These are phyloP conservation scores for Ichthyophthirius multifiliis DNA, from an alignment of 169 alveolate species.

Conservation along the genomic window DNA sequence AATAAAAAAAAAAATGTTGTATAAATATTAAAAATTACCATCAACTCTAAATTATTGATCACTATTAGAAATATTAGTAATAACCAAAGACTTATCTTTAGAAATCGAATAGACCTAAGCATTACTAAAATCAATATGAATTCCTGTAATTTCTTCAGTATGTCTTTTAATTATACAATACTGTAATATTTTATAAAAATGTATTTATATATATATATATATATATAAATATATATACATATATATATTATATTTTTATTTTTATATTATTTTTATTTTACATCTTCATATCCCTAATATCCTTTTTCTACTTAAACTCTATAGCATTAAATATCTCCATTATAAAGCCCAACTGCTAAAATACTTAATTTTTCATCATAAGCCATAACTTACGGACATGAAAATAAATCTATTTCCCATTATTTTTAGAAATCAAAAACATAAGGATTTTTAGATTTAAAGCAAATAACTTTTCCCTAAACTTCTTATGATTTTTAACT, in stretches of 20 bases:
- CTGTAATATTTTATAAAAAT: background rate
- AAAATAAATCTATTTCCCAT: background rate
- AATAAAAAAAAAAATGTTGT: background rate
- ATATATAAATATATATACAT: background rate
- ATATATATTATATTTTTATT: background rate
- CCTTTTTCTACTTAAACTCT: background rate
- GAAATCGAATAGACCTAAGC: background rate
- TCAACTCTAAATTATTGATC: background rate
- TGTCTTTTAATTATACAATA: background rate
- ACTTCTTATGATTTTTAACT: background rate
- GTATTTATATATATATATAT: background rate
- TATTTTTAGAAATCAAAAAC: background rate
- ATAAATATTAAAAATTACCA: background rate
- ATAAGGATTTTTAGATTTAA: background rate
- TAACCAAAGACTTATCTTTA: background rate
- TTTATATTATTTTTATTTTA: background rate
- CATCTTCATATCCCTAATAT: background rate
- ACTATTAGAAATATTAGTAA: background rate
- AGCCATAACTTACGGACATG: background rate
- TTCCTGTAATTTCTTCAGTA: background rate
- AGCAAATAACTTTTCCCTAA: background rate
- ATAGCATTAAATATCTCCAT: background rate
- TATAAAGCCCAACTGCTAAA: conserved; percentile 6
- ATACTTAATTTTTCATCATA: background rate
- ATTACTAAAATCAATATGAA: background rate